Conservation (phyloP, 805 yeast genomes). For the Saturnispora halmiae region DNA sequence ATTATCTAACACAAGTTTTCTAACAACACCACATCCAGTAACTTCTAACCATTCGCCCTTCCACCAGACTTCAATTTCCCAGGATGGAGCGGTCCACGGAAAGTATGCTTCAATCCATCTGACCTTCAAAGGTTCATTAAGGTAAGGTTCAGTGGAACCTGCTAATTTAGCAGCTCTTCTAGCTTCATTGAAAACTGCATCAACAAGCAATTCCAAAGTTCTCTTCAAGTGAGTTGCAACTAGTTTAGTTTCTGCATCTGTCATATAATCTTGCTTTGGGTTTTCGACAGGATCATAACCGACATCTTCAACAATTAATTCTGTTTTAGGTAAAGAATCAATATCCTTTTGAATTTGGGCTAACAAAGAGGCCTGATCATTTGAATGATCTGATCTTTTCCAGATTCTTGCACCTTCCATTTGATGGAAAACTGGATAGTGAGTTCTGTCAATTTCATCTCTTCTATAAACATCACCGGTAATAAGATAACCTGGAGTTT, state of each 20-base stretch:
- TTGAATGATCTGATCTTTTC: conserved; percentile 40
- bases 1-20: conserved; percentile 63
- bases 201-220: conserved; percentile 74
- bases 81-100: conserved; percentile 98
- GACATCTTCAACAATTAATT: conserved; percentile 72
- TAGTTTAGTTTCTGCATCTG: conserved; percentile 56
- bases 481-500: conserved; percentile 81
- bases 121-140: conserved; percentile 68
- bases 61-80: conserved; percentile 99
- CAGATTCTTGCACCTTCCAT: conserved; percentile 94
- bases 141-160: conserved; percentile 51
- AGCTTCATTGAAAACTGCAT: conserved; percentile 72
- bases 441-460: conserved; percentile 92
- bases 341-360: conserved; percentile 49
- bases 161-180: conserved; percentile 50
- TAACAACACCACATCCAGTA: conserved; percentile 91
- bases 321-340: conserved; percentile 53
- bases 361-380: conserved; percentile 27
- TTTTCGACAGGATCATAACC: conserved; percentile 44
- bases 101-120: conserved; percentile 94
- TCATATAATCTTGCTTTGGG: conserved; percentile 76
- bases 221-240: conserved; percentile 73
- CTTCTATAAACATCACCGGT: conserved; percentile 94
- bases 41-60: conserved; percentile 96
- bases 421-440: conserved; percentile 95